Evolutionary conservation across 129 eudicot genomes (phyloP).

Genomic region (Tagetes patula): DNA sequence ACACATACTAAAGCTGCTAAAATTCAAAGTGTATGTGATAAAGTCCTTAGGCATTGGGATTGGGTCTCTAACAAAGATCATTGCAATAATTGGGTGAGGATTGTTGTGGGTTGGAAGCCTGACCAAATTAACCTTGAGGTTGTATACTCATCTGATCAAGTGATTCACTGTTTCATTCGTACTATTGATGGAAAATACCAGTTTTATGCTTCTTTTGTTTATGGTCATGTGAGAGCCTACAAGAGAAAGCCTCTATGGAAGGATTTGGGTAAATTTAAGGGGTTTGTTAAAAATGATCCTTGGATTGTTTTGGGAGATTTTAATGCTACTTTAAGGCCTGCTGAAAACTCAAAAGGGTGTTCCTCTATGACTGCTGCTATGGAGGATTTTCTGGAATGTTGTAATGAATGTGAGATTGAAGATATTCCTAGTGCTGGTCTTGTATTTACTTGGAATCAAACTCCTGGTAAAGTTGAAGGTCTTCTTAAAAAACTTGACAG

Average conservation of each 20-base stretch:
- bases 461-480: accelerated
- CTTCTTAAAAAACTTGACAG: neutral
- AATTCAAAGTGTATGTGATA: too few relatives aligned
- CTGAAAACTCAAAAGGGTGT: neutral
- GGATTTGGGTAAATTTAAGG: accelerated
- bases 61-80: too few relatives aligned
- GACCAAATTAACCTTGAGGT: too few relatives aligned
- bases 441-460: neutral
- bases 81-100: too few relatives aligned
- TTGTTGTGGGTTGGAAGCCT: too few relatives aligned
- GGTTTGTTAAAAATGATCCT: neutral
- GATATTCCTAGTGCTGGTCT: neutral
- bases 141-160: too few relatives aligned
- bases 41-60: too few relatives aligned
- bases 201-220: neutral
- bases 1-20: too few relatives aligned
- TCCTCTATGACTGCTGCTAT: neutral
- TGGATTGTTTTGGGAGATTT: neutral
- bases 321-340: neutral
- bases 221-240: neutral
- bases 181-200: neutral
- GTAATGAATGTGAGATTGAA: accelerated
- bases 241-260: neutral
- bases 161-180: too few relatives aligned
- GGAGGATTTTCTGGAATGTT: neutral